Base-by-base conservation (phyloP, 768 basidiomycete species). In the Clavaria fumosa region DNA sequence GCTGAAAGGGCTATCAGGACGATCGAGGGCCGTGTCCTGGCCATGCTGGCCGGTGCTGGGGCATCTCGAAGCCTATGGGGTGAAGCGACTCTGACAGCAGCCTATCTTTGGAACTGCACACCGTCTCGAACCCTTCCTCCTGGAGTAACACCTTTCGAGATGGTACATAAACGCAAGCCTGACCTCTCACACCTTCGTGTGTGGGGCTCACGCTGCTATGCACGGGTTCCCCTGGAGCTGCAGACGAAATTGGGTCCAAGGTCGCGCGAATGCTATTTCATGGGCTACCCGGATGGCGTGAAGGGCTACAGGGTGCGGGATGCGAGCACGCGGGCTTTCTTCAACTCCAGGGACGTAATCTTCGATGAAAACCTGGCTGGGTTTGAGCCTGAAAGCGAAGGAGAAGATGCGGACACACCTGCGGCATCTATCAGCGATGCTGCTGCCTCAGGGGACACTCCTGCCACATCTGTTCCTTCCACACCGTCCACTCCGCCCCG, bases 121-220 rank as follows among this genome's bases (percentile, higher is more conserved):
- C 53, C 54, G 1, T 53, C 53, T 0, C 46, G 42, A 1, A 51
- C 46, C 2, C 40, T 59, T 5, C 45, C 50, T 9, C n/a, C 28
- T 2, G 40, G 38, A 15, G 39, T 35, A 0, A 54, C 50, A 0
- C 53, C 51, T 0, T 47, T 43, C 30, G 47, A 56, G 22, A 22
- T 37, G 0, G 33, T 55, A 24, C 28, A 39, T 15, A 31, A 39
- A 3, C 7, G 10, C 4, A 55, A 56, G 31, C n/a, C n/a, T n/a
- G n/a, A n/a, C n/a, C n/a, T n/a, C n/a, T n/a, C n/a, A n/a, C n/a
- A n/a, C n/a, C n/a, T 56, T 5, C 45, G 49, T 1, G 54, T 57
- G 4, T 60, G 49, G 47, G 54, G 56, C 5, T 46, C 48, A n/a
- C 50, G 52, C 32, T 51, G 55, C 0, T 59, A 48, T 47, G 62